Conservation (phyloP, 2,329 filamentous ascomycete species). For the Cladosporium sp. region DNA sequence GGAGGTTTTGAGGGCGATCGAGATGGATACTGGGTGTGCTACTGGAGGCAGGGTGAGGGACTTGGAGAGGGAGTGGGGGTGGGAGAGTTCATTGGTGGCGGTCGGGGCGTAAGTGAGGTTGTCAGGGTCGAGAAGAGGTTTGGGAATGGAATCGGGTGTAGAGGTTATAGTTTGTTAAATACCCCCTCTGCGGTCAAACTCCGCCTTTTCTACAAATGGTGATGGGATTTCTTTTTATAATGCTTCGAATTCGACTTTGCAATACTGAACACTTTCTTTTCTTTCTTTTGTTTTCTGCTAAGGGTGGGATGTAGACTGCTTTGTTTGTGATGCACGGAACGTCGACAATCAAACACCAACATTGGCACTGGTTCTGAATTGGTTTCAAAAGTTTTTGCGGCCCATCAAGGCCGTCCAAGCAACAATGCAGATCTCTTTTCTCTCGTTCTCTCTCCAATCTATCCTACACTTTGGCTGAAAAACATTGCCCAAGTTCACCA, state of each 20-base stretch:
- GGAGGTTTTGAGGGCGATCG: conserved; percentile 61
- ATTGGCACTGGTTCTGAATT: too few species aligned
- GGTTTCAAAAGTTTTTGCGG: background rate
- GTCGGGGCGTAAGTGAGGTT: background rate
- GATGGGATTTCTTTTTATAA: too few species aligned
- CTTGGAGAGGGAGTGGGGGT: conserved; percentile 50
- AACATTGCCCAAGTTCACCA: background rate
- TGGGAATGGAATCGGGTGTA: background rate
- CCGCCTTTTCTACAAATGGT: too few species aligned
- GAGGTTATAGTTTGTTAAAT: background rate
- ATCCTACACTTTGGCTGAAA: conserved; percentile 9
- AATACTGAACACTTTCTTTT: too few species aligned
- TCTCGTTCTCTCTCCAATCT: conserved; percentile 1
- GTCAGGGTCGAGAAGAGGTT: too few species aligned
- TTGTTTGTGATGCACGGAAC: too few species aligned
- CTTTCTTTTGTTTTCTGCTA: too few species aligned
- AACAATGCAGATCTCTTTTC: background rate
- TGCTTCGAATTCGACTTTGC: too few species aligned
- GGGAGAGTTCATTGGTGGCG: conserved; percentile 18
- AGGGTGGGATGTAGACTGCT: too few species aligned
- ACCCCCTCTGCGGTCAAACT: background rate
- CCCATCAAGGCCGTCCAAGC: background rate
- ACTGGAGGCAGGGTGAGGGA: conserved; percentile 60
- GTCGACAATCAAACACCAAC: too few species aligned
- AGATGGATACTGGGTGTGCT: conserved; percentile 63